Percentiles rank a stretch among this genome's conserved stretches.
These are phyloP conservation scores for Exidia glandulosa DNA, from an alignment of 768 basidiomycete genomes.

Conservation along the genomic window DNA sequence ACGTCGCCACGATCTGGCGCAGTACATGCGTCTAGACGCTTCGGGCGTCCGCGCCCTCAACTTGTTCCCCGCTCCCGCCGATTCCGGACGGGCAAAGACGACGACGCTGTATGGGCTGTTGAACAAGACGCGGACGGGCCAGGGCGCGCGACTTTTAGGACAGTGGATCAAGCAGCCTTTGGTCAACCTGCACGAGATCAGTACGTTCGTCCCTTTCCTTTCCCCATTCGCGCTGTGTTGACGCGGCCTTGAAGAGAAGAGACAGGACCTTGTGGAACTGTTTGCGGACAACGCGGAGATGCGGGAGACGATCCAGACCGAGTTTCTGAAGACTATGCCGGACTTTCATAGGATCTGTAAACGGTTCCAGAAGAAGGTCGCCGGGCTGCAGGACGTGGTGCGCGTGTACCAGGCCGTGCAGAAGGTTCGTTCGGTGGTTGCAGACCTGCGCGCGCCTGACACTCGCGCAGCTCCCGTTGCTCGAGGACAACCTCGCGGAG, in stretches of 20 bases:
- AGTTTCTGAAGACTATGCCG: constrained; percentile 82
- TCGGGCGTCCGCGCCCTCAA: constrained; percentile 87
- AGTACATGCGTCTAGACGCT: constrained; percentile 93
- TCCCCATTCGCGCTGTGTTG: not conserved
- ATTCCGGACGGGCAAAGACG: constrained; percentile 38
- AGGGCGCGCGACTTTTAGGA: constrained; percentile 78
- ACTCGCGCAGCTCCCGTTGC: constrained; percentile 50
- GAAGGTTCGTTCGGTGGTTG: constrained; percentile 38
- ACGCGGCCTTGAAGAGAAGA: constrained; percentile 44
- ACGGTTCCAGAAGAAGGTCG: constrained; percentile 74
- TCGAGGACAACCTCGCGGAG: constrained; percentile 53
- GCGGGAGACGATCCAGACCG: constrained; percentile 67
- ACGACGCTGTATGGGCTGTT: constrained; percentile 81
- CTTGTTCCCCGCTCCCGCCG: constrained; percentile 52
- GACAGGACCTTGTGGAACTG: constrained; percentile 79
- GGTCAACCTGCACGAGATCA: constrained; percentile 86
- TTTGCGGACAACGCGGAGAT: constrained; percentile 71
- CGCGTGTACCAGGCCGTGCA: constrained; percentile 88
- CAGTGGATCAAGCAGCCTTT: constrained; percentile 95
- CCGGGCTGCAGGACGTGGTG: constrained; percentile 88
- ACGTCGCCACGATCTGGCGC: constrained; percentile 79
- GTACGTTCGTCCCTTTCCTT: constrained; percentile 32
- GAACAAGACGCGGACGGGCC: constrained; percentile 93
- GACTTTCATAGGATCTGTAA: constrained; percentile 89
- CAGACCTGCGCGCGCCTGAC: not conserved